Evolutionary conservation across 1,139 yeast species (phyloP), one percentile per base, ranked within the genome.

Genomic region (Hyphopichia pseudoburtonii): DNA sequence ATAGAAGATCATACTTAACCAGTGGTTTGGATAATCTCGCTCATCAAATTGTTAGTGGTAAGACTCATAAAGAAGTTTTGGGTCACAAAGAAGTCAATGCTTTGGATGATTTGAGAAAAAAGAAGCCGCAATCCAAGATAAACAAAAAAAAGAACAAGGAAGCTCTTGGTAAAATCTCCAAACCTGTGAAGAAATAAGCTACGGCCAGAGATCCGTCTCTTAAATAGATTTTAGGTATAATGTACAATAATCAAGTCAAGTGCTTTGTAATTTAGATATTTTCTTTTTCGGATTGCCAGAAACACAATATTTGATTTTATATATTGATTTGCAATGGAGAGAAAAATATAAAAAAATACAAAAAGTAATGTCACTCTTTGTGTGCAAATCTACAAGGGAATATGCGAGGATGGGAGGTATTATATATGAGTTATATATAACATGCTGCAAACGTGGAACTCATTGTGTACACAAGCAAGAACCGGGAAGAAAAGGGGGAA

Each of bases 11-110:
- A 33, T 92, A 90, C 57, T 67, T 92, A 42, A 89, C 97, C 5
- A 83, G 90, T 51, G 98, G 98, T 0, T 62, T 83, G 28, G 74
- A 76, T 32, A 90, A 90, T 53, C 66, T 90, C 49, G 98, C 98
- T 1, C 95, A 89, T 56, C 76, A 85, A 59, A 72, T 89, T 54
- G 76, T 86, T 4, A 73, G 80, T 30, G 94, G 95, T 15, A 72
- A 78, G 40, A 80, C 86, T 3, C 92, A 86, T 54, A 68, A 73
- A 29, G 75, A 74, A 18, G 81, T 89, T 33, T 66, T 88, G 49
- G 96, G 96, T 0, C 83, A 80, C 46, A 75, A 75, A 34, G 76
- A 76, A 47, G 73, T 72, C 25, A 78, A 83, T 47, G 97, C 97
- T 0, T 66, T 90, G 40, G 80, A 82, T 33, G 82, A 78, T 37